These are phyloP conservation scores for Linanthus parryae DNA, from an alignment of 148 eudicot genomes.

Conservation along the genomic window DNA sequence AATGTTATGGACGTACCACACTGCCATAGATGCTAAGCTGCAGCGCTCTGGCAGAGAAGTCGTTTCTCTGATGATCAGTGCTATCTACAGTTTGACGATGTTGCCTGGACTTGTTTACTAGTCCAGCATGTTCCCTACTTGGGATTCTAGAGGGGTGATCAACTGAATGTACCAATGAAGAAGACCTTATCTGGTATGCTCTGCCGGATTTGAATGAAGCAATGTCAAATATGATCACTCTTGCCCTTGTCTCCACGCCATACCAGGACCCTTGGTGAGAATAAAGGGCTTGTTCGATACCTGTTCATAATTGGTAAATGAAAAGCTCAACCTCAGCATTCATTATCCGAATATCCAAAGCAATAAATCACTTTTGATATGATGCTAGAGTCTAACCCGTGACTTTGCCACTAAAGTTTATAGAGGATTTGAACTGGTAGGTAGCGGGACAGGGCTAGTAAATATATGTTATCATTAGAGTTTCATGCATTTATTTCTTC, in stretches of 20 bases:
- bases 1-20: slow-evolving; percentile 71
- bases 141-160: slow-evolving; percentile 46
- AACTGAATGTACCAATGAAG: slow-evolving; percentile 38
- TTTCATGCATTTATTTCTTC: no score
- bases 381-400: no score
- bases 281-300: slow-evolving; percentile 35
- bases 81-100: slow-evolving; percentile 15
- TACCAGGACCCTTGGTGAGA: slow-evolving; percentile 43
- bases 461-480: no score
- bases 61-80: slow-evolving; percentile 19
- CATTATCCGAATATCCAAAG: no score
- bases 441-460: no score
- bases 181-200: slow-evolving; percentile 46
- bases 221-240: slow-evolving; percentile 63
- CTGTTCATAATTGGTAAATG: slow-evolving; percentile 23
- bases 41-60: slow-evolving; percentile 69
- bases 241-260: slow-evolving; percentile 70
- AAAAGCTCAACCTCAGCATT: not conserved
- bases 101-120: slow-evolving; percentile 38
- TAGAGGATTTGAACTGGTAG: no score
- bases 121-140: slow-evolving; percentile 45
- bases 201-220: slow-evolving; percentile 41
- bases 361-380: no score
- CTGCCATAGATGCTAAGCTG: slow-evolving; percentile 79
- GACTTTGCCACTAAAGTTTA: no score